phyloP scores from a whole-genome alignment of 441 rosid genomes.

The Kokia cookei region DNA sequence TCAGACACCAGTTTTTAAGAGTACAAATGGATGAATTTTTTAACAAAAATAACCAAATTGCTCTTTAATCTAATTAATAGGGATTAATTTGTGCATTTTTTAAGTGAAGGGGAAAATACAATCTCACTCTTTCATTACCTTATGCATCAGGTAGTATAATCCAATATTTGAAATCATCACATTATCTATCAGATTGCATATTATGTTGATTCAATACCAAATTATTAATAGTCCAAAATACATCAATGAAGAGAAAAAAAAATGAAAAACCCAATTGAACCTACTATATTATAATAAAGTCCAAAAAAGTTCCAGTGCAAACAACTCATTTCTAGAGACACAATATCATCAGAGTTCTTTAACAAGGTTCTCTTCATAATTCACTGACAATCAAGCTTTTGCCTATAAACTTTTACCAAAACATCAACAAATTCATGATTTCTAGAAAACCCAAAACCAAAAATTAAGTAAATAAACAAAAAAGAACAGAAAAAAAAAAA shows the following conservation, averaged over 20 bases:
- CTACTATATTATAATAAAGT: neutral
- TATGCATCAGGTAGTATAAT: no score
- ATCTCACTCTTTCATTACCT: no score
- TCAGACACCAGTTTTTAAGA: no score
- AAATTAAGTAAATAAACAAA: neutral
- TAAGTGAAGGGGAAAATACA: no score
- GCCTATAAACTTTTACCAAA: neutral
- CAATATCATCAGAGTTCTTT: neutral
- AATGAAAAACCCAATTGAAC: neutral
- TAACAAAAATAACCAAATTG: no score
- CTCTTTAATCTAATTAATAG: no score
- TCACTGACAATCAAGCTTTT: neutral
- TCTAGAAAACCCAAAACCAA: neutral
- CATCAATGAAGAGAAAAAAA: neutral
- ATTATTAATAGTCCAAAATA: neutral
- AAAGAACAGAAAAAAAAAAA: neutral
- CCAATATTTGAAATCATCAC: neutral
- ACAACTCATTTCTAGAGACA: neutral
- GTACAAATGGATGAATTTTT: no score
- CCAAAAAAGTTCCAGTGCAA: neutral
- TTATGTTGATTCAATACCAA: neutral
- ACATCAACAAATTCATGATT: neutral
- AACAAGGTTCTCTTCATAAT: neutral
- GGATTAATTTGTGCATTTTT: no score
- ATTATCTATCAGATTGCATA: neutral